phyloP scores from a whole-genome alignment of 768 basidiomycete species.

The Amanita molliuscula region DNA sequence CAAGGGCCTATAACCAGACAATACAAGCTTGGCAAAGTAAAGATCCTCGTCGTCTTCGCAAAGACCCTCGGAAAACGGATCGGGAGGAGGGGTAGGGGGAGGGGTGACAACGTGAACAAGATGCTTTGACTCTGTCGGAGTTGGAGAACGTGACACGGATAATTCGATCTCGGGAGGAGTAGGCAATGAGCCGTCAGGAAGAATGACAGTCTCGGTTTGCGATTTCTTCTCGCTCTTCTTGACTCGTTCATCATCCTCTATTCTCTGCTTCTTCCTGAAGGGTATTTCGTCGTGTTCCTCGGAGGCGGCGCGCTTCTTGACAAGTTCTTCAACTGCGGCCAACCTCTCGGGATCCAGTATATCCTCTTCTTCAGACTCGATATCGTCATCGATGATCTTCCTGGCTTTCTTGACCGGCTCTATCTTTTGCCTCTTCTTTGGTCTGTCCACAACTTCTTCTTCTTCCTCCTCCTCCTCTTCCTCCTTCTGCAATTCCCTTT shows the following conservation, averaged over 20 bases:
- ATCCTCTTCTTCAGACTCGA: conserved; percentile 57
- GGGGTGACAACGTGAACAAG: conserved; percentile 23
- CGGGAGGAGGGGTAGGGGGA: conserved; percentile 38
- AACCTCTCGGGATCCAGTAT: conserved; percentile 17
- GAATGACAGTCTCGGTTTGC: conserved; percentile 38
- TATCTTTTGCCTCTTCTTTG: conserved; percentile 51
- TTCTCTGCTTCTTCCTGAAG: conserved; percentile 34
- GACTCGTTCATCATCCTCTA: conserved; percentile 21
- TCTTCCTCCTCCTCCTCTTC: conserved; percentile 18
- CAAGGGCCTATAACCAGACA: conserved; percentile 29
- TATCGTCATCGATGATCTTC: conserved; percentile 25
- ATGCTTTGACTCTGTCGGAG: conserved; percentile 27
- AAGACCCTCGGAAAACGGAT: conserved; percentile 44
- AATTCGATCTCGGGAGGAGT: conserved; percentile 39
- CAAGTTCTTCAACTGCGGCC: conserved; percentile 19
- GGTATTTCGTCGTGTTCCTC: conserved; percentile 32
- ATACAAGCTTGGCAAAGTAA: conserved; percentile 61
- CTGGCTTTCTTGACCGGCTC: conserved; percentile 26
- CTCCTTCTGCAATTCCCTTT: conserved; percentile 16
- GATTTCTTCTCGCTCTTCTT: conserved; percentile 16
- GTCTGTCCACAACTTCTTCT: conserved; percentile 32
- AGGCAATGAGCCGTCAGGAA: conserved; percentile 38
- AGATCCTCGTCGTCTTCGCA: conserved; percentile 87
- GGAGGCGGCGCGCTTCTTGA: conserved; percentile 34
- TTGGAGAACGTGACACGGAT: conserved; percentile 41